phyloP scores from a whole-genome alignment of 2,329 filamentous ascomycete genomes.

The Helotiales sp. region DNA sequence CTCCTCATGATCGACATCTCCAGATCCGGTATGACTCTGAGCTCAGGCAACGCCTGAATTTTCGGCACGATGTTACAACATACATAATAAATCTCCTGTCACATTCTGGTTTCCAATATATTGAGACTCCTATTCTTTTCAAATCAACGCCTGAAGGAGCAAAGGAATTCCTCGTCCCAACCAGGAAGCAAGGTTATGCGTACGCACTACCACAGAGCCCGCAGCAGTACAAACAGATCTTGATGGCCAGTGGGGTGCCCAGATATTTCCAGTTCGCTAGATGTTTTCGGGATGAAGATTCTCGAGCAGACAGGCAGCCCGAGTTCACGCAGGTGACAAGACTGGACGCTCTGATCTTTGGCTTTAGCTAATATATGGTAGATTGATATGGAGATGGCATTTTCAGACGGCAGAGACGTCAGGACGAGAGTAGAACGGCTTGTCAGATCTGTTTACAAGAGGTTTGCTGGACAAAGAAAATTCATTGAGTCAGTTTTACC shows the following conservation, averaged over 20 bases:
- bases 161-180: slow-evolving; percentile 91
- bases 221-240: slow-evolving; percentile 97
- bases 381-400: slow-evolving; percentile 93
- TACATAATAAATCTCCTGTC: slow-evolving; percentile 43
- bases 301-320: slow-evolving; percentile 88
- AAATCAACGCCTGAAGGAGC: slow-evolving; percentile 97
- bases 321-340: slow-evolving; percentile 82
- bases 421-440: slow-evolving; percentile 47
- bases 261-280: slow-evolving; percentile 91
- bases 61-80: slow-evolving; percentile 62
- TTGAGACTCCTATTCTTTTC: slow-evolving; percentile 93
- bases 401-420: slow-evolving; percentile 70
- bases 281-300: slow-evolving; percentile 94
- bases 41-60: slow-evolving; percentile 66
- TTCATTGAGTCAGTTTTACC: slow-evolving; percentile 9
- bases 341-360: neutral
- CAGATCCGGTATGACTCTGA: slow-evolving; percentile 75
- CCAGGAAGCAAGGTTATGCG: slow-evolving; percentile 70
- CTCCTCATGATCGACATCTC: slow-evolving; percentile 74
- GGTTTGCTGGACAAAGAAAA: slow-evolving; percentile 12
- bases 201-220: slow-evolving; percentile 96
- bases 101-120: slow-evolving; percentile 47
- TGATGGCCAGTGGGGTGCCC: slow-evolving; percentile 85
- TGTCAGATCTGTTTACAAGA: slow-evolving; percentile 27
- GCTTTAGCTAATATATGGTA: slow-evolving; percentile 38